Base-by-base conservation (phyloP, 208 protist species). In the Acanthamoeba triangularis region DNA sequence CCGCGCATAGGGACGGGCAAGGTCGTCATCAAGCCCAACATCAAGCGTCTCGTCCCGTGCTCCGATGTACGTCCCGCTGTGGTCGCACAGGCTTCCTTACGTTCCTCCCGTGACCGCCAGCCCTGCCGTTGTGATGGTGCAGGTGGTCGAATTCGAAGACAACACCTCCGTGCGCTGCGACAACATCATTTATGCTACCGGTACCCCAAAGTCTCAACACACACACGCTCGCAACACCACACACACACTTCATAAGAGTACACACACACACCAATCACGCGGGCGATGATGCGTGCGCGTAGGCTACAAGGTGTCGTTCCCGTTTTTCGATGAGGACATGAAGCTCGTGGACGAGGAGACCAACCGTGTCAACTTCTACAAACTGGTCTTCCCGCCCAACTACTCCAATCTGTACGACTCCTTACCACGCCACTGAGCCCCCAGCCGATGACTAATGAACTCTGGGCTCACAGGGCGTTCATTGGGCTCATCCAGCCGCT, bases 221-320 rank as follows among this genome's bases (percentile, higher is more conserved):
- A 37, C 11, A 37, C 65, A 14, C 13, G 8, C 65, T 7, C 23
- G 23, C 23, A 72, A 72, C 23, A 30, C 18, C 33, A 8, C 69
- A 18, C 52, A 56, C 52, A 6, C 52, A 56, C 52, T 56, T 13
- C 16, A 23, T 25, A 6, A 23, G 54, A 23, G 54, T n/a, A n/a
- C n/a, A n/a, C n/a, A n/a, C n/a, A n/a, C n/a, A n/a, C n/a, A n/a
- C n/a, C n/a, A n/a, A n/a, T 20, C 7, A 14, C 20, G n/a, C 16
- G 54, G 54, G 1, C 20, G 54, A 78, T 30, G 37, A 3, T 41
- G 37, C 37, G 37, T 41, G 37, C 37, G 37, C 37, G 47, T 20
- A 90, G 82, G 82, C 18, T 90, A 90, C 52, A 90, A 90, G 82
- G 30, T 90, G 54, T 90, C 82, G 6, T 90, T 90, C 49, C 82